Evolutionary conservation across 2,329 filamentous ascomycete genomes (phyloP).

Genomic region (Ascochyta koolunga): DNA sequence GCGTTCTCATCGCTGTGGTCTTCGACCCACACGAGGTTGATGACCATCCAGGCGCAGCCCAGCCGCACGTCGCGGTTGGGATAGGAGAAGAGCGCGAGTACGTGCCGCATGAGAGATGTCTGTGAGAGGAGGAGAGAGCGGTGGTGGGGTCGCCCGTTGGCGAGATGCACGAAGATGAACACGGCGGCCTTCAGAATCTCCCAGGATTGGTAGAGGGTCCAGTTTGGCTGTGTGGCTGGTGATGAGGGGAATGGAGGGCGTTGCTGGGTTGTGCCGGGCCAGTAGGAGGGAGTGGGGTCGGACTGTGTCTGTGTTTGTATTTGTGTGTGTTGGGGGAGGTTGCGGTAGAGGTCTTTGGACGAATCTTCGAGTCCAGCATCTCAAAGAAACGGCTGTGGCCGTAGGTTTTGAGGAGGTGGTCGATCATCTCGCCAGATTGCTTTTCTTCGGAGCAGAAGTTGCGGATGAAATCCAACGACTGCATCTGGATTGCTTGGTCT

Average conservation of each 20-base stretch:
- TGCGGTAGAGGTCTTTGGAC: slow-evolving; percentile 50
- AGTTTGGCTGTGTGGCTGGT: slow-evolving; percentile 51
- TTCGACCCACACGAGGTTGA: slow-evolving; percentile 85
- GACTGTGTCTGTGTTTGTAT: slow-evolving; percentile 17
- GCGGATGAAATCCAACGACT: slow-evolving; percentile 85
- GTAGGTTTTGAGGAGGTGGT: slow-evolving; percentile 77
- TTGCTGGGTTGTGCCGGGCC: slow-evolving; percentile 68
- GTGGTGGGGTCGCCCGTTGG: slow-evolving; percentile 79
- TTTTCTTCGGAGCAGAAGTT: slow-evolving; percentile 78
- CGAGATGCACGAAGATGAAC: slow-evolving; percentile 86
- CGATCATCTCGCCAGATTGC: slow-evolving; percentile 72
- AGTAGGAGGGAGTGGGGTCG: slow-evolving; percentile 32
- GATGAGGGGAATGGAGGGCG: slow-evolving; percentile 21
- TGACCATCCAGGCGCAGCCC: slow-evolving; percentile 81
- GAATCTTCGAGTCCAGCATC: slow-evolving; percentile 79
- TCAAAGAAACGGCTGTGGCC: slow-evolving; percentile 80
- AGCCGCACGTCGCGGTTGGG: slow-evolving; percentile 75
- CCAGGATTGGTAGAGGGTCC: slow-evolving; percentile 38
- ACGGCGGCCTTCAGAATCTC: slow-evolving; percentile 80
- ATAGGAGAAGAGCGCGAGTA: slow-evolving; percentile 76
- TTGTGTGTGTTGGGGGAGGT: neutral
- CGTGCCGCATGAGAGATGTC: slow-evolving; percentile 72
- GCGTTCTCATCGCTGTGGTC: slow-evolving; percentile 70
- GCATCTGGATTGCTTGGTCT: slow-evolving; percentile 85
- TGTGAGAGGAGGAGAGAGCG: slow-evolving; percentile 72